phyloP scores from a whole-genome alignment of 176 grass and related monocot species.

The Musa acuminata region DNA sequence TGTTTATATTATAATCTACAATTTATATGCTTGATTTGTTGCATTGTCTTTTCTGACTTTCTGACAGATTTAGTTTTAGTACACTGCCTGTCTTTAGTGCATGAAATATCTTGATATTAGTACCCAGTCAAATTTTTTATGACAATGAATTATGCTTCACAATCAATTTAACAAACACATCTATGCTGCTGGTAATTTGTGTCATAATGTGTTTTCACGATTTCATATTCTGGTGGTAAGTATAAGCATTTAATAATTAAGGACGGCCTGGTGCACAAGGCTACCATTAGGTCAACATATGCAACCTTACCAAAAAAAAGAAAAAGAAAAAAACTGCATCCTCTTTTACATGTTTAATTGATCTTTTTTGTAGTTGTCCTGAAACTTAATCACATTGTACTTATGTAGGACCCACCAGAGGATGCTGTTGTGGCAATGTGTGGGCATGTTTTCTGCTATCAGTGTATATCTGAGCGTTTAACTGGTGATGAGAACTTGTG shows the following conservation, averaged over 20 bases:
- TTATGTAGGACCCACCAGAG: constrained; percentile 78
- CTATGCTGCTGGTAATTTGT: not conserved
- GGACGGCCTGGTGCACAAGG: too few species aligned
- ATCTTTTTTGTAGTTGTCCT: not conserved
- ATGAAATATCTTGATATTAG: not conserved
- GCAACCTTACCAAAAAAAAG: too few species aligned
- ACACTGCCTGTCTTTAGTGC: not conserved
- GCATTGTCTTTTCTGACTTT: too few species aligned
- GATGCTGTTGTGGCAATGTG: constrained; percentile 86
- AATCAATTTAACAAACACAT: not conserved
- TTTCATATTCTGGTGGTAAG: not conserved
- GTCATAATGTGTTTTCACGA: not conserved
- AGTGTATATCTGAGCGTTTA: constrained; percentile 74
- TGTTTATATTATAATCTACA: too few species aligned
- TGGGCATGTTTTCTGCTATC: constrained; percentile 98
- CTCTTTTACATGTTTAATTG: too few species aligned
- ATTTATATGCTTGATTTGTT: too few species aligned
- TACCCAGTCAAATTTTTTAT: not conserved
- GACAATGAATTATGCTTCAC: not conserved
- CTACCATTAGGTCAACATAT: too few species aligned
- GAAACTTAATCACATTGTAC: constrained; percentile 2
- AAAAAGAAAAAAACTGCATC: too few species aligned
- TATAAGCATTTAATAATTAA: not conserved
- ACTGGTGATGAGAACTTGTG: constrained; percentile 78
- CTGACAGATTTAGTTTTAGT: not conserved